phyloP scores from a whole-genome alignment of 148 eudicot species.

The Amaranthus palmeri region DNA sequence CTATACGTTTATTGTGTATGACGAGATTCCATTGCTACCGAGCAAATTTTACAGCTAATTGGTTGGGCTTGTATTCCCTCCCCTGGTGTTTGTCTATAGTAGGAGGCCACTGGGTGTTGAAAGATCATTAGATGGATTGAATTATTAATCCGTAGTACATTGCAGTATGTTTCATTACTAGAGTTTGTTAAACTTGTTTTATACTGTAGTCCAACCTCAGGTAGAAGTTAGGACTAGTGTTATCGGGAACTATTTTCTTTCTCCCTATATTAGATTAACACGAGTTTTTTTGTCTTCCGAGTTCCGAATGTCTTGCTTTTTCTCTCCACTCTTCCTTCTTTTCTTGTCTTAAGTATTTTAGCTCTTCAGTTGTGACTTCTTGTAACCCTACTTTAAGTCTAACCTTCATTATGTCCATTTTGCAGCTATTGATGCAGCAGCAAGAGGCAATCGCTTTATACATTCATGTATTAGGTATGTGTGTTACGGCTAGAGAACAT shows the following conservation, averaged over 20 bases:
- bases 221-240: background rate
- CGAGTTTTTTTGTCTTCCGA: background rate
- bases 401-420: constrained; percentile 29
- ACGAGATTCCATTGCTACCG: background rate
- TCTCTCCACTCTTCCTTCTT: background rate
- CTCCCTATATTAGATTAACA: background rate
- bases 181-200: background rate
- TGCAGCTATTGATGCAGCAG: constrained; percentile 86
- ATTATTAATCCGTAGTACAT: too few species aligned
- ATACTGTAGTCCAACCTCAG: too few species aligned
- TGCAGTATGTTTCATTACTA: background rate
- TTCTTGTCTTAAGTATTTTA: background rate
- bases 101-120: background rate
- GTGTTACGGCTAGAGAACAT: constrained; percentile 8
- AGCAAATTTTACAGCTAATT: background rate
- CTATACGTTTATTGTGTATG: background rate
- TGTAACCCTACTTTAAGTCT: background rate
- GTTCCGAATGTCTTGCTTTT: background rate
- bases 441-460: constrained; percentile 86
- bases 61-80: background rate
- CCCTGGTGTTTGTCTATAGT: background rate
- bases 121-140: background rate
- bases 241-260: background rate
- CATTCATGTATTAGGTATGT: constrained; percentile 85
- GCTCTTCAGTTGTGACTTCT: background rate